Conservation (phyloP, 352 stramenopile species). For the Globisporangium viniferum region DNA sequence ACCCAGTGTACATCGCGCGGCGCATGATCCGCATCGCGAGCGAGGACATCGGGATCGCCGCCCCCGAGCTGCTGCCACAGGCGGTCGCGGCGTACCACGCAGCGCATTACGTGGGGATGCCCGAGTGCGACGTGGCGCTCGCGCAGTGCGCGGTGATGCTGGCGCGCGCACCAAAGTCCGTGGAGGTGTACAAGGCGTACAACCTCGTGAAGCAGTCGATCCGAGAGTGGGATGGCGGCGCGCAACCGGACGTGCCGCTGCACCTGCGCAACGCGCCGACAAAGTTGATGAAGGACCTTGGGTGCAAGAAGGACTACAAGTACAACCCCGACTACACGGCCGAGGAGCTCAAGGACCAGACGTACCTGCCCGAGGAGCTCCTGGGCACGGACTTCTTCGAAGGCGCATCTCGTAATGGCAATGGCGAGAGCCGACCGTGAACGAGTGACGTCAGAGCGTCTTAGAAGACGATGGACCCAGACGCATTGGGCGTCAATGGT, state of each 20-base stretch:
- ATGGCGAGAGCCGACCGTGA: too few species aligned
- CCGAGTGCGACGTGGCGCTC: slow-evolving; percentile 81
- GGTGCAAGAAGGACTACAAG: slow-evolving; percentile 77
- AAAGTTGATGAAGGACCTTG: slow-evolving; percentile 71
- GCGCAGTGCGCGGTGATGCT: slow-evolving; percentile 78
- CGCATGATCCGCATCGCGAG: slow-evolving; percentile 82
- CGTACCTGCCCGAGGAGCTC: slow-evolving; percentile 76
- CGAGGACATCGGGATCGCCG: slow-evolving; percentile 80
- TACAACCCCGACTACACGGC: slow-evolving; percentile 78
- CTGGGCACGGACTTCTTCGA: slow-evolving; percentile 59
- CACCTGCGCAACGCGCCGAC: slow-evolving; percentile 83
- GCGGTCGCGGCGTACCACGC: slow-evolving; percentile 72
- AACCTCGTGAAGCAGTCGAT: slow-evolving; percentile 74
- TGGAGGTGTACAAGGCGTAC: slow-evolving; percentile 83
- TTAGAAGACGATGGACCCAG: too few species aligned
- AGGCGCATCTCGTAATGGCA: not conserved
- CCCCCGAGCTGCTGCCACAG: slow-evolving; percentile 62
- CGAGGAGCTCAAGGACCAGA: slow-evolving; percentile 73
- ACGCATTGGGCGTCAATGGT: not conserved
- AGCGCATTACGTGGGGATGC: slow-evolving; percentile 79
- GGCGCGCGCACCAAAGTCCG: slow-evolving; percentile 78
- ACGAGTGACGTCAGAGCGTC: too few species aligned
- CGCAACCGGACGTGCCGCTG: slow-evolving; percentile 69
- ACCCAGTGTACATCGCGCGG: slow-evolving; percentile 74
- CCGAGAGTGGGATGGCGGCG: slow-evolving; percentile 42